Conservation (phyloP, 225 moss, liverwort and hornwort genomes). For the Straminergon stramineum region DNA sequence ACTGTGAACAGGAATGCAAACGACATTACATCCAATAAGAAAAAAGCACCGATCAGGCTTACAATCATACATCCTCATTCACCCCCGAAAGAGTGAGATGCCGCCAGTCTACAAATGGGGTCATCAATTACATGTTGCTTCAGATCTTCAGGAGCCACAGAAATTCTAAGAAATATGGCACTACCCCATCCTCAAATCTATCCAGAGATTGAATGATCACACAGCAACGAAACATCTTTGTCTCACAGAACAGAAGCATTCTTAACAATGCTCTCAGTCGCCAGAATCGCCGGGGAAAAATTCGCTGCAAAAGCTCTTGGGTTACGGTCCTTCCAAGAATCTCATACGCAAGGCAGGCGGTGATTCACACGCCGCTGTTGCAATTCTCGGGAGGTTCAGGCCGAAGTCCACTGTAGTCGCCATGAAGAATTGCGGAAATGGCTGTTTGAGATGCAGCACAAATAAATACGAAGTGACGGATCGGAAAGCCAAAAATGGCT, state of each 20-base stretch:
- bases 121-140: background rate
- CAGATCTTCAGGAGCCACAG: background rate
- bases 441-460: background rate
- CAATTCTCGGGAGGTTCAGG: background rate
- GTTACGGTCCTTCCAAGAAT: background rate
- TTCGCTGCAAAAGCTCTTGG: background rate
- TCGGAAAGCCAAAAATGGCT: background rate
- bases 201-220: background rate
- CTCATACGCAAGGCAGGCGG: background rate
- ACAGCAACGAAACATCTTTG: background rate
- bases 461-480: background rate
- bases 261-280: background rate
- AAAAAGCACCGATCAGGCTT: background rate
- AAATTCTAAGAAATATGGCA: background rate
- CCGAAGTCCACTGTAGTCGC: background rate
- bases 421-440: background rate
- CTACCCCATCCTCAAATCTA: background rate
- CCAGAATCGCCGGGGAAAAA: background rate
- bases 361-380: background rate
- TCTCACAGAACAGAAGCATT: background rate
- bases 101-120: background rate
- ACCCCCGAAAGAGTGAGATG: background rate
- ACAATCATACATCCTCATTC: background rate
- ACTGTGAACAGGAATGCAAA: background rate
- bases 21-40: background rate